These are phyloP conservation scores for Eimeria necatrix DNA, from an alignment of 169 alveolate genomes.

Conservation along the genomic window DNA sequence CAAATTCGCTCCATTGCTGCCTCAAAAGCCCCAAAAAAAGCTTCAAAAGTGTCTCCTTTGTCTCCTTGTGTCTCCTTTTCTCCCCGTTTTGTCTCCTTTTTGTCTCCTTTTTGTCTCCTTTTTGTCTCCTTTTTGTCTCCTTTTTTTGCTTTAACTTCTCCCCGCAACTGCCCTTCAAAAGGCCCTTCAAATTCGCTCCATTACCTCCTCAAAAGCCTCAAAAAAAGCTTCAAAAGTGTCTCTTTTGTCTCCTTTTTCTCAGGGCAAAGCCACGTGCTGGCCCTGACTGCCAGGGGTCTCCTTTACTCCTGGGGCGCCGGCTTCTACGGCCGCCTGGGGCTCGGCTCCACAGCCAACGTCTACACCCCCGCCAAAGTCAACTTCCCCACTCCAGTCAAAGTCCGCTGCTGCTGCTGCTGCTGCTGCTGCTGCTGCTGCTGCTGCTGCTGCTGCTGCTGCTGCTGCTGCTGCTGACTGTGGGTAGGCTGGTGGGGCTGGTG, in stretches of 20 bases:
- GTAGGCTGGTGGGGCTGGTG: neutral
- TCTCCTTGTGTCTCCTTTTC: no score
- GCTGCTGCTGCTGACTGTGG: neutral
- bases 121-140: no score
- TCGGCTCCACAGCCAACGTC: slow-evolving; percentile 77
- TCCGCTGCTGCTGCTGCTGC: neutral
- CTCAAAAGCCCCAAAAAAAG: no score
- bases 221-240: no score
- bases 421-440: slow-evolving; percentile 18
- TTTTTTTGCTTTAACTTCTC: no score
- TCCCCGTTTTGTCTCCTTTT: no score
- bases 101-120: slow-evolving; percentile 14
- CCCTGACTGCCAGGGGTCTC: slow-evolving; percentile 86
- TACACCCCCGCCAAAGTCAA: slow-evolving; percentile 81
- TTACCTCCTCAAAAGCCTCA: no score
- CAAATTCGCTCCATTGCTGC: no score
- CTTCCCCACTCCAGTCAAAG: slow-evolving; percentile 69
- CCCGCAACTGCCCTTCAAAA: no score
- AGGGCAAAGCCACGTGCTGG: slow-evolving; percentile 86
- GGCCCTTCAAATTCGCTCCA: no score
- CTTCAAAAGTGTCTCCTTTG: no score
- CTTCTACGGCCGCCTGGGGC: slow-evolving; percentile 87
- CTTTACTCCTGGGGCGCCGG: slow-evolving; percentile 92
- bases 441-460: neutral
- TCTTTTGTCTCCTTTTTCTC: no score